Evolutionary conservation across 2,329 filamentous ascomycete genomes (phyloP).

Genomic region (Trichophyton verrucosum): DNA sequence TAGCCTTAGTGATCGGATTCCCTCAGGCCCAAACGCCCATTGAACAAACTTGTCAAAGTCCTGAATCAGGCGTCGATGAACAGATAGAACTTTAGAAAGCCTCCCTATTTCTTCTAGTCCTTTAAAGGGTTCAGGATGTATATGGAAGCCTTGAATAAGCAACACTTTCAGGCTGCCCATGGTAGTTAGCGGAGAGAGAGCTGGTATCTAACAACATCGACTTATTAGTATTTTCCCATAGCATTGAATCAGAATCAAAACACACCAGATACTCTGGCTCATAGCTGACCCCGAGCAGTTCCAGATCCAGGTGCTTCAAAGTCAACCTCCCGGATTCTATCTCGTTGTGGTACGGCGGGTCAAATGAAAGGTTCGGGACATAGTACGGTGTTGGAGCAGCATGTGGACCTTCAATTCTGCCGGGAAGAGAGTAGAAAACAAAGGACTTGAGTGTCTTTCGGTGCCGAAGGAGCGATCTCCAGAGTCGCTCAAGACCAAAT

Average conservation of each 20-base stretch:
- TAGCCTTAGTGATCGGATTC: background rate
- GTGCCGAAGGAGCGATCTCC: background rate
- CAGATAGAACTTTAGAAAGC: too few species aligned
- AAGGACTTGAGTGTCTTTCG: background rate
- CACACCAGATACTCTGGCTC: background rate
- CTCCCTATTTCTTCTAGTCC: background rate
- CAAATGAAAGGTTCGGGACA: background rate
- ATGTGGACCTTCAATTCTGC: too few species aligned
- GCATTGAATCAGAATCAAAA: background rate
- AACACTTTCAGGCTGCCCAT: background rate
- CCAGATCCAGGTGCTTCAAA: background rate
- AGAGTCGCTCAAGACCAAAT: background rate
- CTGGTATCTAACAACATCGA: background rate
- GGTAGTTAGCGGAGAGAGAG: background rate
- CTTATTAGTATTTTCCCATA: background rate
- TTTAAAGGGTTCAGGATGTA: background rate
- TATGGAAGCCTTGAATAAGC: background rate
- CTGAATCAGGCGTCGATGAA: too few species aligned
- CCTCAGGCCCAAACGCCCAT: constrained; percentile 2
- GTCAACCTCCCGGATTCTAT: background rate
- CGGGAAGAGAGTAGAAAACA: background rate
- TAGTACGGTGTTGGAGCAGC: background rate
- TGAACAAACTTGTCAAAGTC: background rate
- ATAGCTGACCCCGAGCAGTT: background rate
- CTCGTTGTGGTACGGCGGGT: background rate